Base-by-base conservation (phyloP, 805 yeast genomes). In the Dipodascus albidus region DNA sequence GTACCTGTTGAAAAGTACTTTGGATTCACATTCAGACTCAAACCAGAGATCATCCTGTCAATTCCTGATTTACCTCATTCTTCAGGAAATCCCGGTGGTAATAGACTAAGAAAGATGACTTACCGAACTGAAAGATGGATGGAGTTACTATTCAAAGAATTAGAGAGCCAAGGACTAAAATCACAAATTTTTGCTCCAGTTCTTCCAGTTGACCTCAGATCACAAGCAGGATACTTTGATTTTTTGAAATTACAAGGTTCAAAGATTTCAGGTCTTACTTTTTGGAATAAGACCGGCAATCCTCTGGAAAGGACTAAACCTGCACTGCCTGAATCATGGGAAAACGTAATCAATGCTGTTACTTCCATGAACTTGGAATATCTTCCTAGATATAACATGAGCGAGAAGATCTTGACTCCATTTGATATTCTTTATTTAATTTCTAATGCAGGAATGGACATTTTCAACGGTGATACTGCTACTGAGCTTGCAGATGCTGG, bases 41-140 rank as follows among this genome's bases (percentile, higher is more conserved):
- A 53, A 22, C 64, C 71, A 1, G 71, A 69, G 21, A 49, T 70
- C n/a, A 58, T 71, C 19, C 49, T 71, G 1, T 59, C 67, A 2
- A 70, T 71, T 3, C 63, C 62, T 15, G 72, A 69, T 54, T 35
- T 60, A 20, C 67, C 71, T 2, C 60, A 64, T 27, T 60, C 61
- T 42, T 58, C 63, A 20, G 64, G 61, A 4, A 27, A 49, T 15
- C 65, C 69, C 1, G 75, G 75, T 4, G 58, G 59, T 23, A 71
- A 72, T 57, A 58, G 74, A 42, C 54, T 60, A 17, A 60, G 63
- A 24, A 70, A 70, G 52, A 68, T 72, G 72, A 55, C 60, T n/a
- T 20, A 48, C 15, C 60, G 75, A 15, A 60, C 70, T 9, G 59
- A 59, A 48, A 54, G 50, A 22, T 71, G 75, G 75, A 50, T 67